These are phyloP conservation scores for Fusarium sp. DNA, from an alignment of 2,329 filamentous ascomycete species.

Conservation along the genomic window DNA sequence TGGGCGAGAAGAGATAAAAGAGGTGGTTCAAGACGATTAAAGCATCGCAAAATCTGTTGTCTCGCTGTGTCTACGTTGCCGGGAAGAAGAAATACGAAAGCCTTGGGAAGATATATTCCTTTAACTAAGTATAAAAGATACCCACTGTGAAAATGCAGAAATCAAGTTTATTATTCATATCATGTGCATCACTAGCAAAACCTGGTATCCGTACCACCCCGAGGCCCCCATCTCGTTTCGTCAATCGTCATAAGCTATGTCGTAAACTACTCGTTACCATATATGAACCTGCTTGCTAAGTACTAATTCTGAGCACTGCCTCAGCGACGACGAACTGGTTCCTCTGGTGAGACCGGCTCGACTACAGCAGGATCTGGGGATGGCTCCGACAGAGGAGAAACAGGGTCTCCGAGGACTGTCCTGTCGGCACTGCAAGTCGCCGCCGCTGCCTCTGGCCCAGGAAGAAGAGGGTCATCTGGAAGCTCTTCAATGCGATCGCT, in stretches of 20 bases:
- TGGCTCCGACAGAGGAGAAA: conserved; percentile 35
- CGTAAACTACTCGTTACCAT: conserved; percentile 33
- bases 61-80: not conserved
- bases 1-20: conserved; percentile 71
- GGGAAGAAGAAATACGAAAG: not conserved
- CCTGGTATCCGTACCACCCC: conserved; percentile 21
- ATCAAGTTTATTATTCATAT: conserved; percentile 30
- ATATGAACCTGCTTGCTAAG: not conserved
- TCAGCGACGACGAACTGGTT: conserved; percentile 27
- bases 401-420: conserved; percentile 28
- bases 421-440: conserved; percentile 12
- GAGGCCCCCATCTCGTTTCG: conserved; percentile 16
- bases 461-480: conserved; percentile 61
- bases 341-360: conserved; percentile 20
- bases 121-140: conserved; percentile 40
- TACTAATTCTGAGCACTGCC: not conserved
- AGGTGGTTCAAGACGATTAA: conserved; percentile 73
- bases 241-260: conserved; percentile 21
- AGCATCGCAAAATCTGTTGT: conserved; percentile 3
- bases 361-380: conserved; percentile 17
- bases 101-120: not conserved
- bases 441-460: conserved; percentile 47
- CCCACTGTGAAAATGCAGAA: conserved; percentile 44
- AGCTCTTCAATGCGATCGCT: conserved; percentile 62
- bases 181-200: conserved; percentile 22